Base-by-base conservation (phyloP, 2,329 filamentous ascomycete species). In the Cordyceps fumosorosea region DNA sequence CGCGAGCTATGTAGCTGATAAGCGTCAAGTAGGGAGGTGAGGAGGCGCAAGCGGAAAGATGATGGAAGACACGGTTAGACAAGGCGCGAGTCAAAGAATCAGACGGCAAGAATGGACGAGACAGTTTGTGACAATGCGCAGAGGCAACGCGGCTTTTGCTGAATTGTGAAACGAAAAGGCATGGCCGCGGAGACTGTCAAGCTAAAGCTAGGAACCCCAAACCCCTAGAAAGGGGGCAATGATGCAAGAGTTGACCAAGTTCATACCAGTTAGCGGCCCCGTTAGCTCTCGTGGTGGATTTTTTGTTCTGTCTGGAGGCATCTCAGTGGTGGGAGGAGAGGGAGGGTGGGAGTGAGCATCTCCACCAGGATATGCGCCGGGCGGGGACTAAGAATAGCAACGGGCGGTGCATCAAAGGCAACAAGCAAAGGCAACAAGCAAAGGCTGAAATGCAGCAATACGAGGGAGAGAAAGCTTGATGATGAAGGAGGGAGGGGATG, bases 201-300 rank as follows among this genome's bases (percentile, higher is more conserved):
- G 10, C 29, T 26, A 29, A 10, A 26, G 20, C 29, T 26, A 18
- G 20, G 8, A 44, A 37, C 42, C 34, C 8, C 20, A 34, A 58
- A 34, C 57, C 48, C 56, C 56, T 53, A 32, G 24, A 53, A 52
- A 32, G 47, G 53, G 53, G 53, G 53, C 55, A 10, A 50, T 57
- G 44, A 58, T 50, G 56, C 40, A 40, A 47, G 24, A 29, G 22
- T 22, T 37, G 34, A 37, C 34, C n/a, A 37, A 12, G 34, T 37
- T 37, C 10, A 37, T 37, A 37, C 34, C 34, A 37, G 34, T 37
- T 2, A 37, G 34, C 12, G 34, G 34, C 3, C 20, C 16, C 24
- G 3, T 7, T 29, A 7, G 29, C 5, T 7, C 5, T 45, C 10
- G 44, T 32, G 20, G 54, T 56, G 54, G 53, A n/a, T 20, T 53